Evolutionary conservation across 1,284 basidiomycete species (phyloP), one percentile per base, ranked within the genome.

Genomic region (Vanrija sp.): DNA sequence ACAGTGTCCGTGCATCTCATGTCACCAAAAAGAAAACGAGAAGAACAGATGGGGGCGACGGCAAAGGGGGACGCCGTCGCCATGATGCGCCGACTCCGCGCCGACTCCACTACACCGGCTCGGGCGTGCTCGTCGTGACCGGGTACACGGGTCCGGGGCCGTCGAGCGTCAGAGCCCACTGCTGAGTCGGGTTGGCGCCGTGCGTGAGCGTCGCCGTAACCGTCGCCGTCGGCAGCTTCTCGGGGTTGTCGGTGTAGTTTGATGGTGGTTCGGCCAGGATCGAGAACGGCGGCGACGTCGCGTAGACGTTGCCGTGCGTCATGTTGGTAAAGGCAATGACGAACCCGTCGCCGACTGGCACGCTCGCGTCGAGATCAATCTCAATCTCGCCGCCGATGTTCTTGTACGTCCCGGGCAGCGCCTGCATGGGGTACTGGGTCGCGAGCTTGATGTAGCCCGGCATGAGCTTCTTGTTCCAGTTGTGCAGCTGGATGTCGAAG

Each of bases 401-500:
- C 38, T 66, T 66, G 47, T 64, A 65, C 0, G 68, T 67, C 6
- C 59, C 62, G 0, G 61, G 45, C 20, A 71, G 49, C 18, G 61
- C 56, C 54, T 69, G 53, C 59, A 73, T 66, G 22, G 73, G 73
- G 12, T 73, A 68, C 23, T 69, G 61, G 45, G 68, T 54, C 6
- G 73, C 75, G 35, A 76, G 62, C 22, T 64, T 66, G 45, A 73
- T 51, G 49, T 68, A 68, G 20, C 73, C 75, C 22, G 61, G 54
- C 71, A 76, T 69, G 54, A 75, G 60, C n/a, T 56, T 62, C 43
- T 59, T 55, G 52, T 75, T 70, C 23, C 53, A 47, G 58, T 76
- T 74, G 62, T 74, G 72, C 23, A 76, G 61, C 60, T 75, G 69
- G 45, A 76, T 66, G 58, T 75, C 73, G 52, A 76, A 76, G 18